Evolutionary conservation across 1,284 basidiomycete genomes (phyloP).

Genomic region (Psilocybe mexicana): DNA sequence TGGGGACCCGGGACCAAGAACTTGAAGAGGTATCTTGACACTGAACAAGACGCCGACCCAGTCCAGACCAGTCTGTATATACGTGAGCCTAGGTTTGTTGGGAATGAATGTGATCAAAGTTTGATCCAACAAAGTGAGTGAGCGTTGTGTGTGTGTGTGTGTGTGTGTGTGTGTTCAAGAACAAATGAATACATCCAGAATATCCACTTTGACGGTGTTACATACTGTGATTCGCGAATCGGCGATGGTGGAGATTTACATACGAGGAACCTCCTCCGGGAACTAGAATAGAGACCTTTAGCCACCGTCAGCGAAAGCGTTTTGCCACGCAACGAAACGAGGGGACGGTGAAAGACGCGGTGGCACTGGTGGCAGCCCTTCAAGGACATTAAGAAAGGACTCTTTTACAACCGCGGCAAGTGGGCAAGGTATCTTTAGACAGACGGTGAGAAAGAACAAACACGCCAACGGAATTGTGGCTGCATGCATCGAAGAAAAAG

Average conservation of each 20-base stretch:
- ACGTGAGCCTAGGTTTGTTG: neutral
- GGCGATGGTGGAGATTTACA: neutral
- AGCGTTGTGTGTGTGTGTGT: neutral
- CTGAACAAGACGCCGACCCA: neutral
- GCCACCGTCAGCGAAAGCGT: conserved; percentile 7
- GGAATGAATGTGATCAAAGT: neutral
- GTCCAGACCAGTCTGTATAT: neutral
- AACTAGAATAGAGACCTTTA: conserved; percentile 10
- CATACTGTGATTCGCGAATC: neutral
- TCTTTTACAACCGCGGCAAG: conserved; percentile 13
- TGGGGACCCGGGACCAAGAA: neutral
- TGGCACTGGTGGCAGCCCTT: conserved; percentile 7
- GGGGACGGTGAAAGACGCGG: conserved; percentile 2
- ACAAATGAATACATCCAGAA: neutral
- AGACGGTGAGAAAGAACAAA: neutral
- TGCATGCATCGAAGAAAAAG: neutral
- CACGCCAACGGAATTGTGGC: neutral
- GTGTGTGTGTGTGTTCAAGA: too few species aligned
- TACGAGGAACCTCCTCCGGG: conserved; percentile 7
- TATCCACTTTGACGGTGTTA: neutral
- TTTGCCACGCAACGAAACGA: conserved; percentile 9
- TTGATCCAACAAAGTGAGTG: neutral
- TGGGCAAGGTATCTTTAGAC: neutral
- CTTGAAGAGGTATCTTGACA: too few species aligned
- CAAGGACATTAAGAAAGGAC: conserved; percentile 12